Evolutionary conservation across 2,329 filamentous ascomycete species (phyloP).

Genomic region (Fusarium mundagurra): DNA sequence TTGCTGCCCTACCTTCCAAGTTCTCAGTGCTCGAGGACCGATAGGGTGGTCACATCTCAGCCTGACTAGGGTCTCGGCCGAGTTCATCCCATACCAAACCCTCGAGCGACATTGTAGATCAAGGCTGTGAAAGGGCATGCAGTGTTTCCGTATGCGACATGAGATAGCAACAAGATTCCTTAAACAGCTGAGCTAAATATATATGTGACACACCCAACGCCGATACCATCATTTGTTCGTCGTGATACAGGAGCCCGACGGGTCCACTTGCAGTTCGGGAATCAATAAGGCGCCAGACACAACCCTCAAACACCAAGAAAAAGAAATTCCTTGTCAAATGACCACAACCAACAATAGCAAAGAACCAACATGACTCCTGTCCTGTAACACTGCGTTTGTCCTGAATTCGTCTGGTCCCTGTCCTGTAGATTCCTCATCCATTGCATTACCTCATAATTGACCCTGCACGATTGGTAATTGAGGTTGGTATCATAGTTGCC

Average conservation of each 20-base stretch:
- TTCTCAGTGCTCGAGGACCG: background rate
- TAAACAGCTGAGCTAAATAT: slow-evolving; percentile 32
- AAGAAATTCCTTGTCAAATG: slow-evolving; percentile 21
- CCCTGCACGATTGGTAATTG: background rate
- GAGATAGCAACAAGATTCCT: slow-evolving; percentile 24
- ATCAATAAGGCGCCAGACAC: slow-evolving; percentile 27
- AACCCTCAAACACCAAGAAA: slow-evolving; percentile 30
- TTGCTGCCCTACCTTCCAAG: background rate
- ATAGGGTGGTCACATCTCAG: background rate
- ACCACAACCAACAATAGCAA: background rate
- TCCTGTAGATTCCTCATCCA: background rate
- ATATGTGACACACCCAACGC: slow-evolving; percentile 34
- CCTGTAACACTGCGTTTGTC: background rate
- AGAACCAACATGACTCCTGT: slow-evolving; percentile 4
- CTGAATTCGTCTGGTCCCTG: background rate
- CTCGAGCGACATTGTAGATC: background rate
- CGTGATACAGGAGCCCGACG: slow-evolving; percentile 25
- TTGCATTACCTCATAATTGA: background rate
- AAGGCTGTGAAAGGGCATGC: slow-evolving; percentile 5
- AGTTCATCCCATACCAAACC: slow-evolving; percentile 2
- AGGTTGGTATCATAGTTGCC: slow-evolving; percentile 21
- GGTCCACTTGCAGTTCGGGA: slow-evolving; percentile 27
- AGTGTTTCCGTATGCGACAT: slow-evolving; percentile 9
- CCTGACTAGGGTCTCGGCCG: slow-evolving; percentile 11
- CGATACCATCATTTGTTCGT: slow-evolving; percentile 33